phyloP scores from a whole-genome alignment of 2,329 filamentous ascomycete genomes.

The Sarocladiaceae sp. region DNA sequence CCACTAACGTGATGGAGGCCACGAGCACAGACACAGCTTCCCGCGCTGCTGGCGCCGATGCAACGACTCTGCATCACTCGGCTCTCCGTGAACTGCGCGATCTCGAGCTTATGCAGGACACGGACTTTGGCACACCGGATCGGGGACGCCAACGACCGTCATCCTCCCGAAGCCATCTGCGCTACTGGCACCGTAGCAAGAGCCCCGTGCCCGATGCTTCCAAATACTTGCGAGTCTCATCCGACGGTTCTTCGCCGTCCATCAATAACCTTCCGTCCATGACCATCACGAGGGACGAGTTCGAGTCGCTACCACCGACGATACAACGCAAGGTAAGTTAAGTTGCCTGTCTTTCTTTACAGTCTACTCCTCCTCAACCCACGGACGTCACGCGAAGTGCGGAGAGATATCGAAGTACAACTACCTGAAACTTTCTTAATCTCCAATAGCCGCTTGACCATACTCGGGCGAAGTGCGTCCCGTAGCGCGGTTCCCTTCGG shows the following conservation, averaged over 20 bases:
- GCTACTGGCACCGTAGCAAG: slow-evolving; percentile 14
- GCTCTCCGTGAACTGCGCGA: slow-evolving; percentile 7
- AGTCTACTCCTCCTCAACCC: slow-evolving; percentile 4
- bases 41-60: neutral
- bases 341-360: slow-evolving; percentile 11
- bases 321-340: slow-evolving; percentile 51
- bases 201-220: slow-evolving; percentile 14
- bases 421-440: slow-evolving; percentile 8
- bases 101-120: slow-evolving; percentile 6
- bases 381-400: too few relatives aligned
- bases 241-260: slow-evolving; percentile 15
- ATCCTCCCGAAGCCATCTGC: slow-evolving; percentile 20
- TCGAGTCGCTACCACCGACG: slow-evolving; percentile 47
- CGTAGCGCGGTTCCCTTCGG: slow-evolving; percentile 6
- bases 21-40: slow-evolving; percentile 5
- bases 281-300: slow-evolving; percentile 32
- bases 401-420: slow-evolving; percentile 2
- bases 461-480: neutral
- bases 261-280: slow-evolving; percentile 19
- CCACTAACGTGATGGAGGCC: slow-evolving; percentile 8
- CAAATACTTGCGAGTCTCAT: slow-evolving; percentile 19
- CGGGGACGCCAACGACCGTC: slow-evolving; percentile 16
- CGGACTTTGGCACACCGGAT: neutral
- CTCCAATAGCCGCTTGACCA: neutral
- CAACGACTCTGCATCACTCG: slow-evolving; percentile 8